Percentiles rank a stretch among this genome's conserved stretches.
Evolutionary conservation across 495 filamentous ascomycete genomes (phyloP).

Genomic region (Tetracladium marchalianum): DNA sequence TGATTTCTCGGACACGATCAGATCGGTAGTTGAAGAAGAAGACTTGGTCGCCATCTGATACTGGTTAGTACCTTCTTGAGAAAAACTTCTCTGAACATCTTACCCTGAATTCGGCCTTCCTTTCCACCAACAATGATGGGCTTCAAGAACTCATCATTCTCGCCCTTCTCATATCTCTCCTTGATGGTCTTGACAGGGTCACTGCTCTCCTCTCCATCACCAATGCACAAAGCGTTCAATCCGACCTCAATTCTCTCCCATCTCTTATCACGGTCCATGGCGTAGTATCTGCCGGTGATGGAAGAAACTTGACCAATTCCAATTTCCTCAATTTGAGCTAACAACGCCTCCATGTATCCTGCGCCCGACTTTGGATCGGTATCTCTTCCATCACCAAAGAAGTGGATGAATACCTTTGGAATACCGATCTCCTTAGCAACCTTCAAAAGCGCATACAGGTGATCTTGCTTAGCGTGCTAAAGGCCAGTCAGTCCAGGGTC

Average conservation of each 20-base stretch:
- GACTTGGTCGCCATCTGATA: conserved; percentile 73
- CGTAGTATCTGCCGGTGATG: conserved; percentile 90
- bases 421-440: conserved; percentile 82
- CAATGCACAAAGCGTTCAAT: conserved; percentile 72
- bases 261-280: conserved; percentile 99
- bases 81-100: conserved; percentile 2
- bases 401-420: conserved; percentile 92
- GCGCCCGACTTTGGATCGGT: conserved; percentile 89
- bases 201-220: conserved; percentile 74
- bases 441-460: conserved; percentile 75
- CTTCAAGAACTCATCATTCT: conserved; percentile 97
- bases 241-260: conserved; percentile 92
- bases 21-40: conserved; percentile 99
- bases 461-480: conserved; percentile 84
- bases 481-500: conserved; percentile 8
- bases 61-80: conserved; percentile 5
- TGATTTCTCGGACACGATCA: conserved; percentile 93
- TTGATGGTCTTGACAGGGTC: conserved; percentile 83
- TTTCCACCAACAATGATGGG: conserved; percentile 90
- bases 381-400: conserved; percentile 96
- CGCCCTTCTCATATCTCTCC: conserved; percentile 74
- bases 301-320: conserved; percentile 85
- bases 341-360: conserved; percentile 76
- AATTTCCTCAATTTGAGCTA: conserved; percentile 69
- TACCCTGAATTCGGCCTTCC: conserved; percentile 74